A percentile compares a stretch with the other conserved stretches of the same genome.
phyloP scores from a whole-genome alignment of 352 stramenopile genomes.

The Phytophthora pistaciae region DNA sequence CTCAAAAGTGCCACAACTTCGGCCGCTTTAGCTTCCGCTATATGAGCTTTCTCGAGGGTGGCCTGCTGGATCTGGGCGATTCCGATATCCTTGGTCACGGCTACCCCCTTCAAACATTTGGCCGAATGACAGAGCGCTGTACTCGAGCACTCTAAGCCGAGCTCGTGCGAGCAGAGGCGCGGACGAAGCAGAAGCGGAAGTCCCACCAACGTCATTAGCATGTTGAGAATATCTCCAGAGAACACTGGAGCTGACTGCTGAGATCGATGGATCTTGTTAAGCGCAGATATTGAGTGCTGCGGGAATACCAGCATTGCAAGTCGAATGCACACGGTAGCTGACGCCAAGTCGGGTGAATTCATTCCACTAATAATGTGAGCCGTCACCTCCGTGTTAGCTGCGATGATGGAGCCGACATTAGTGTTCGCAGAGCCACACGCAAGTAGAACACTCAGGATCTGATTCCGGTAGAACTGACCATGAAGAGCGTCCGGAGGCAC shows the following conservation, averaged over 20 bases:
- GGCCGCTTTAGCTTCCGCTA: conserved; percentile 64
- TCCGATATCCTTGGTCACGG: conserved; percentile 37
- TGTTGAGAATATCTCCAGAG: conserved; percentile 54
- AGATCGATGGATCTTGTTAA: conserved; percentile 74
- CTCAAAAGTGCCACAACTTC: conserved; percentile 74
- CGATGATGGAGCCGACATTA: conserved; percentile 72
- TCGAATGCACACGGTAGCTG: conserved; percentile 81
- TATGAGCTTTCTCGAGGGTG: conserved; percentile 58
- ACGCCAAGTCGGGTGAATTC: conserved; percentile 65
- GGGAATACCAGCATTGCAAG: conserved; percentile 88
- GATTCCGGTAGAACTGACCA: conserved; percentile 78
- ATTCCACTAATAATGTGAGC: conserved; percentile 75
- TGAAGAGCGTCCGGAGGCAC: conserved; percentile 38
- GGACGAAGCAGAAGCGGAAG: conserved; percentile 70
- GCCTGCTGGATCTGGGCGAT: conserved; percentile 38
- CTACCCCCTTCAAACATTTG: conserved; percentile 72
- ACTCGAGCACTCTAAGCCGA: conserved; percentile 78
- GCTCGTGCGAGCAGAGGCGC: conserved; percentile 81
- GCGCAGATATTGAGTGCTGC: conserved; percentile 72
- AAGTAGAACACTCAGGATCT: conserved; percentile 81
- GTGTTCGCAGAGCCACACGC: conserved; percentile 71
- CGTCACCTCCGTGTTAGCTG: conserved; percentile 61
- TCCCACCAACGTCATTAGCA: conserved; percentile 75
- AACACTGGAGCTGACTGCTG: conserved; percentile 33
- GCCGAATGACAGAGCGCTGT: conserved; percentile 69